Conservation (phyloP, 2,329 filamentous ascomycete species). For the Microascus cirrosus region DNA sequence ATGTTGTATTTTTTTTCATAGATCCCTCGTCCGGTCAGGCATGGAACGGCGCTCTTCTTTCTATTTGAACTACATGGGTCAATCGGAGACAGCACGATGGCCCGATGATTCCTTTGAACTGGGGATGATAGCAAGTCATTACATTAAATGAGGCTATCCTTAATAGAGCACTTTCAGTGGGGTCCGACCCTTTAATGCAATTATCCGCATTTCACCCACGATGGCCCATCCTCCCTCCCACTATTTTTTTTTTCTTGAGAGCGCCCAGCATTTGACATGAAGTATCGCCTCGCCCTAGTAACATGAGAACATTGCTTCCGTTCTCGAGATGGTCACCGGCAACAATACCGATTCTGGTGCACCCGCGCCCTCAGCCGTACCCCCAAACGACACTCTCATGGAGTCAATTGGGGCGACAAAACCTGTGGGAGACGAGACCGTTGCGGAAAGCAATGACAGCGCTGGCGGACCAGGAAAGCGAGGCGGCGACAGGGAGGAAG, state of each 20-base stretch:
- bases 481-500: not conserved
- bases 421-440: not conserved
- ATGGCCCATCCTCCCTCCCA: not conserved
- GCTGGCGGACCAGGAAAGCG: not conserved
- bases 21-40: not conserved
- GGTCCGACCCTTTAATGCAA: not conserved
- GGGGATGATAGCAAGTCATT: not conserved
- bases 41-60: not conserved
- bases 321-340: constrained; percentile 4
- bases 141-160: not conserved
- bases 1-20: not conserved
- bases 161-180: not conserved
- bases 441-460: not conserved
- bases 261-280: not conserved
- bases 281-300: not conserved
- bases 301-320: not conserved
- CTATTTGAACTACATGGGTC: not conserved
- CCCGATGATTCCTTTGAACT: not conserved
- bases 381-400: not conserved
- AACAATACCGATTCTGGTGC: not conserved
- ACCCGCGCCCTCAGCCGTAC: not conserved
- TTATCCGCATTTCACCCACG: constrained; percentile 1
- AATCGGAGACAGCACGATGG: not conserved
- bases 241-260: not conserved
- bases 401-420: not conserved